Evolutionary conservation across 2,329 filamentous ascomycete genomes (phyloP).

Genomic region (Clarireedia monteithiana): DNA sequence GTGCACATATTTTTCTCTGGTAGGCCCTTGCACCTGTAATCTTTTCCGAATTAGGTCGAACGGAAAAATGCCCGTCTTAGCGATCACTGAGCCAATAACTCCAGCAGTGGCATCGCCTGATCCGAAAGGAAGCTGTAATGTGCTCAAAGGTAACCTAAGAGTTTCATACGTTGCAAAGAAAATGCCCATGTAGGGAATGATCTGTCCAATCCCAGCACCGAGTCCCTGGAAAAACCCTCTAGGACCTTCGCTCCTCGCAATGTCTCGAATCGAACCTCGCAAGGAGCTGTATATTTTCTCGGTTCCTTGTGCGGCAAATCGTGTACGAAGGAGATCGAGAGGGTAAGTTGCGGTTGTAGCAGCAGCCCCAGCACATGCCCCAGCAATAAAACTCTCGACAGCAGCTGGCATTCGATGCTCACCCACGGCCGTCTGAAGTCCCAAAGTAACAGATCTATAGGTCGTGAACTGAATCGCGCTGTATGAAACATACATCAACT

Average conservation of each 20-base stretch:
- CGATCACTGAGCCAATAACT: conserved; percentile 66
- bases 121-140: conserved; percentile 56
- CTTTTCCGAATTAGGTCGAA: conserved; percentile 88
- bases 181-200: conserved; percentile 92
- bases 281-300: conserved; percentile 73
- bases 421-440: conserved; percentile 41
- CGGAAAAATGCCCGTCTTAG: conserved; percentile 88
- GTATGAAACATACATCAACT: conserved; percentile 89
- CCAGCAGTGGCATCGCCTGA: conserved; percentile 80
- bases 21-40: conserved; percentile 92
- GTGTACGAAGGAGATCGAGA: conserved; percentile 83
- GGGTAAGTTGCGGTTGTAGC: conserved; percentile 86
- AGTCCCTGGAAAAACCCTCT: conserved; percentile 84
- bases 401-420: conserved; percentile 48
- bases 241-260: conserved; percentile 65
- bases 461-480: conserved; percentile 82
- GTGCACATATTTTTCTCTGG: conserved; percentile 68
- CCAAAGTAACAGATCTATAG: conserved; percentile 68
- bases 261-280: conserved; percentile 59
- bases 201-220: conserved; percentile 73
- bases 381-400: conserved; percentile 75
- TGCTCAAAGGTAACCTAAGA: conserved; percentile 52
- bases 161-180: conserved; percentile 90
- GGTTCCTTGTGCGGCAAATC: conserved; percentile 90
- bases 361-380: conserved; percentile 72